Percentiles rank a stretch among this genome's conserved stretches.
These are phyloP conservation scores for Onygenales sp. DNA, from an alignment of 2,329 filamentous ascomycete genomes.

Conservation along the genomic window DNA sequence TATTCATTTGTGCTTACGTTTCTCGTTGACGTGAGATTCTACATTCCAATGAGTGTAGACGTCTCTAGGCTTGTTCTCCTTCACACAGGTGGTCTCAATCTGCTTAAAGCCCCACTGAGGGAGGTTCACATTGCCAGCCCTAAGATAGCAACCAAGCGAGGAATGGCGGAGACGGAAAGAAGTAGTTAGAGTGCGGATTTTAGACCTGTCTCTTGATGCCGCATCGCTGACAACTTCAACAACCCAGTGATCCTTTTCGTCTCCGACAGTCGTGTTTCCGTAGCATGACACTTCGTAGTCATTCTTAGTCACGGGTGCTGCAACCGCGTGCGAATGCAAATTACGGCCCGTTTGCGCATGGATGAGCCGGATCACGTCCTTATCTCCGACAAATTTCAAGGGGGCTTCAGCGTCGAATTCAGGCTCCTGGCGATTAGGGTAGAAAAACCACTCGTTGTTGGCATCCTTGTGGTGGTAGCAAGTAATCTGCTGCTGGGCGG, in stretches of 20 bases:
- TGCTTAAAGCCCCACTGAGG: constrained; percentile 99
- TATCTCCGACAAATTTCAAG: constrained; percentile 65
- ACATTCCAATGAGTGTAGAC: constrained; percentile 99
- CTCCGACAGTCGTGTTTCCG: constrained; percentile 87
- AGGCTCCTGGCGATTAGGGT: constrained; percentile 72
- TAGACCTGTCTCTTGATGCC: constrained; percentile 73
- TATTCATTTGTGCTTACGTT: constrained; percentile 50
- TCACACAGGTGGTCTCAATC: constrained; percentile 92
- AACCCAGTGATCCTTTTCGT: constrained; percentile 96
- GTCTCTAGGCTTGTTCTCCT: constrained; percentile 84
- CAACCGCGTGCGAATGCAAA: constrained; percentile 84
- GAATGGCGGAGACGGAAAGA: constrained; percentile 81
- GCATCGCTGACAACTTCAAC: constrained; percentile 88
- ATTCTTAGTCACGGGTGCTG: constrained; percentile 79
- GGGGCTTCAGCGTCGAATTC: constrained; percentile 65
- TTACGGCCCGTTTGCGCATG: constrained; percentile 95
- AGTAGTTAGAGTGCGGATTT: constrained; percentile 83
- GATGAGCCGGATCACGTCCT: constrained; percentile 72
- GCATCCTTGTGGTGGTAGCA: constrained; percentile 99
- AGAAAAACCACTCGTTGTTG: constrained; percentile 99
- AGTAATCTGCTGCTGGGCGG: constrained; percentile 88
- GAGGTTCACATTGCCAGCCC: constrained; percentile 89
- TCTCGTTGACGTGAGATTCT: constrained; percentile 89
- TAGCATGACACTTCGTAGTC: constrained; percentile 93
- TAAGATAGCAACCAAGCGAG: constrained; percentile 80